These are phyloP conservation scores for Uncinocarpus reesii DNA, from an alignment of 2,329 filamentous ascomycete species.

Conservation along the genomic window DNA sequence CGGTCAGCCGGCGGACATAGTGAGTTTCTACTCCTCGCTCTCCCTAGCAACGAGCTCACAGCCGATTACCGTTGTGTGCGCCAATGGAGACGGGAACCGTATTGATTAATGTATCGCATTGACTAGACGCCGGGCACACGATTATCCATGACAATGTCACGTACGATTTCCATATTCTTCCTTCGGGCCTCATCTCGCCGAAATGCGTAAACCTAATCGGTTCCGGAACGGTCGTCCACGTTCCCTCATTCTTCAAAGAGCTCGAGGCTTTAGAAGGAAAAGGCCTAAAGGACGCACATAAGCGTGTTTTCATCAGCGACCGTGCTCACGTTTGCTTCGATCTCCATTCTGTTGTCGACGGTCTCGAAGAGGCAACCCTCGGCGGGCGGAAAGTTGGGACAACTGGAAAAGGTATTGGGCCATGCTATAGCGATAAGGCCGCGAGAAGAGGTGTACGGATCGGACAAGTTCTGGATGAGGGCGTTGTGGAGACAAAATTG, in stretches of 20 bases:
- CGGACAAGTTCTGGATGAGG: constrained; percentile 48
- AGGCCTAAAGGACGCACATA: constrained; percentile 32
- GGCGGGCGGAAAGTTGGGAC: constrained; percentile 41
- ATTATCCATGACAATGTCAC: constrained; percentile 39
- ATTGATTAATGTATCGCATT: background rate
- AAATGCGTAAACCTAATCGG: constrained; percentile 40
- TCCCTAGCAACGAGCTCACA: background rate
- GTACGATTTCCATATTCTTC: constrained; percentile 43
- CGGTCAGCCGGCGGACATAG: constrained; percentile 40
- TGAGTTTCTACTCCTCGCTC: constrained; percentile 22
- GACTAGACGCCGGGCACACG: constrained; percentile 37
- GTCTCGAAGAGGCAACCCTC: constrained; percentile 37
- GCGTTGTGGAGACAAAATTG: constrained; percentile 46
- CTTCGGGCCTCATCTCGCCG: constrained; percentile 34
- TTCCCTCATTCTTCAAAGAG: constrained; percentile 42
- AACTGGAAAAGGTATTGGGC: constrained; percentile 44
- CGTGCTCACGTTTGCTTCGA: constrained; percentile 22
- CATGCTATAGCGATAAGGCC: constrained; percentile 55
- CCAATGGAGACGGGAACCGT: background rate
- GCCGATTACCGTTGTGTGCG: background rate
- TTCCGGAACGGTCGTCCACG: constrained; percentile 39
- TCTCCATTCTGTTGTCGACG: constrained; percentile 26
- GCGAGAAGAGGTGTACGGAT: constrained; percentile 50
- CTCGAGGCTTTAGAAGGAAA: constrained; percentile 36
- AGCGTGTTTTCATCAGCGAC: constrained; percentile 39